Conservation (phyloP, 164 flowering plant species). For the Buxus sempervirens region DNA sequence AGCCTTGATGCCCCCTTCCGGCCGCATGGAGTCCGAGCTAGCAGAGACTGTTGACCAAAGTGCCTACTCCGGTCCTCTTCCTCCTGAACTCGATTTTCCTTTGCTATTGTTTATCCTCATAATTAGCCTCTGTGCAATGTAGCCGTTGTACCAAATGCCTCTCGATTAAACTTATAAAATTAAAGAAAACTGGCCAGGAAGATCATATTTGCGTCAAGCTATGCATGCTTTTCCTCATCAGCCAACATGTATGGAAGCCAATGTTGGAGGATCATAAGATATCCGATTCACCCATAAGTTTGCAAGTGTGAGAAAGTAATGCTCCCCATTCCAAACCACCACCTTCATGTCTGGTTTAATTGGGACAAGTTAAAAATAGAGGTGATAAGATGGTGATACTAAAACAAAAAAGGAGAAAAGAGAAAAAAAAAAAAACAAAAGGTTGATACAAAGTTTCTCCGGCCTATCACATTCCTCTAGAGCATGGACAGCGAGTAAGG, state of each 20-base stretch:
- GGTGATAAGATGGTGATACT: not conserved
- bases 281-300: constrained; percentile 86
- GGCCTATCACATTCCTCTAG: no score
- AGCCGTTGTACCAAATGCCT: not conserved
- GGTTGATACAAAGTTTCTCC: no score
- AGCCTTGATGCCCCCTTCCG: no score
- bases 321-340: constrained; percentile 65
- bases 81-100: no score
- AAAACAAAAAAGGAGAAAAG: not conserved
- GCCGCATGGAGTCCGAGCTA: no score
- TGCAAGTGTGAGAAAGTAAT: constrained; percentile 57
- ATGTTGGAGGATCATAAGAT: constrained; percentile 58
- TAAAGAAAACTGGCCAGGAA: not conserved
- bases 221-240: constrained; percentile 1
- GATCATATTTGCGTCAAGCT: not conserved
- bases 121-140: not conserved
- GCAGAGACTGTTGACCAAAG: no score
- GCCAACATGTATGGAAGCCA: constrained; percentile 26
- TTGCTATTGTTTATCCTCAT: not conserved
- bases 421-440: not conserved
- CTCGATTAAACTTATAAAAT: no score
- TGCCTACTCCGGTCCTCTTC: no score
- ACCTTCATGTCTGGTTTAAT: constrained; percentile 50
- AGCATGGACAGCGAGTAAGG: no score
- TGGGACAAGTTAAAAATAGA: constrained; percentile 4